Percentiles rank a stretch among this genome's conserved stretches.
phyloP scores from a whole-genome alignment of 129 eudicot genomes.

The sunflower (Helianthus annuus) region DNA sequence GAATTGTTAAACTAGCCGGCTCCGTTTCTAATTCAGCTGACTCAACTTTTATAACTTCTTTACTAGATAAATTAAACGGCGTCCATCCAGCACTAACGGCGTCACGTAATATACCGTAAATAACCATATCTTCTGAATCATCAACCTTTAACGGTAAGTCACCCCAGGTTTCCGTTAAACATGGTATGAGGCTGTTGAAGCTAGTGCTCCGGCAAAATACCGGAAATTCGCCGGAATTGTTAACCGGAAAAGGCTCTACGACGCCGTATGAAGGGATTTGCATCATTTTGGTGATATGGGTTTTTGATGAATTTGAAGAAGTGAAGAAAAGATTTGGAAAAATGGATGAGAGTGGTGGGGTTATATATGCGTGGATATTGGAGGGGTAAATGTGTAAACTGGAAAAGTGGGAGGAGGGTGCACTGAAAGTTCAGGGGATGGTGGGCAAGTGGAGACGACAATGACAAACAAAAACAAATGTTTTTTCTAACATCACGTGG shows the following conservation, averaged over 20 bases:
- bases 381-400: slow-evolving; percentile 20
- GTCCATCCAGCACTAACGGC: slow-evolving; percentile 85
- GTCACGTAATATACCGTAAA: slow-evolving; percentile 65
- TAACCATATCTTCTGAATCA: slow-evolving; percentile 82
- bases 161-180: slow-evolving; percentile 79
- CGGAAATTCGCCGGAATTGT: slow-evolving; percentile 33
- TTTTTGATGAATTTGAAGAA: slow-evolving; percentile 18
- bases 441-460: slow-evolving; percentile 39
- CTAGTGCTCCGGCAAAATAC: slow-evolving; percentile 61
- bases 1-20: slow-evolving; percentile 7
- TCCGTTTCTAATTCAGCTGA: slow-evolving; percentile 30
- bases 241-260: slow-evolving; percentile 35
- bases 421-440: slow-evolving; percentile 22
- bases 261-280: slow-evolving; percentile 22
- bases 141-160: slow-evolving; percentile 77
- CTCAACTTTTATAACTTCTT: slow-evolving; percentile 46
- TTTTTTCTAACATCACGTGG: slow-evolving; percentile 44
- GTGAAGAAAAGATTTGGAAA: slow-evolving; percentile 5
- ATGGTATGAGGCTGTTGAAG: slow-evolving; percentile 55
- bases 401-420: slow-evolving; percentile 20
- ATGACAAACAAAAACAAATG: slow-evolving; percentile 20
- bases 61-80: slow-evolving; percentile 49
- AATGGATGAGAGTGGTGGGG: slow-evolving; percentile 6
- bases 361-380: slow-evolving; percentile 17
- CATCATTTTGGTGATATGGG: slow-evolving; percentile 30